Evolutionary conservation across 257 asterid genomes (phyloP).

Genomic region (Ocimum tenuiflorum): DNA sequence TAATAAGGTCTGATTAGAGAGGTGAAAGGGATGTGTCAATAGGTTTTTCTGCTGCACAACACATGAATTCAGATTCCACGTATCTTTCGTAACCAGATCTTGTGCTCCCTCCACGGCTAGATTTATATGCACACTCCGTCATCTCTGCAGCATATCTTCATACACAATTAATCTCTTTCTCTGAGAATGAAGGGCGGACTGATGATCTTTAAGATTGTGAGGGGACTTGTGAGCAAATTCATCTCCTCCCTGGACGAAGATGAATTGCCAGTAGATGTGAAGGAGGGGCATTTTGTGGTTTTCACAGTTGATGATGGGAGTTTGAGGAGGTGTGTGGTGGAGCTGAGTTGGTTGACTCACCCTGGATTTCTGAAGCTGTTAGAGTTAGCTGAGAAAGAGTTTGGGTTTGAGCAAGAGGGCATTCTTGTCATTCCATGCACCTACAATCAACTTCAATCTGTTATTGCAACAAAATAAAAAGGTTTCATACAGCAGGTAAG

Average conservation of each 20-base stretch:
- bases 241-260: background rate
- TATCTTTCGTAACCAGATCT: conserved; percentile 23
- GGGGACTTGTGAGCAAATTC: conserved; percentile 10
- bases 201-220: conserved; percentile 15
- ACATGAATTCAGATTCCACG: conserved; percentile 22
- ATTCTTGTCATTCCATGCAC: conserved; percentile 41
- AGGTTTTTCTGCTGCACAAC: conserved; percentile 12
- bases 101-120: conserved; percentile 4
- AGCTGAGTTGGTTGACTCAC: conserved; percentile 26
- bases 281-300: conserved; percentile 44
- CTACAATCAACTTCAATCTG: conserved; percentile 30
- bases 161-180: no score
- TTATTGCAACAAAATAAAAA: conserved; percentile 4
- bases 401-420: conserved; percentile 34
- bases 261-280: conserved; percentile 30
- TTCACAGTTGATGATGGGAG: conserved; percentile 33
- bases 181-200: conserved; percentile 23
- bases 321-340: conserved; percentile 24
- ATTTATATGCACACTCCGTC: background rate
- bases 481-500: no score
- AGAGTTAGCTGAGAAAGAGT: conserved; percentile 41
- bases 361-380: conserved; percentile 35
- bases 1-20: background rate
- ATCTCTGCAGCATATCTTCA: no score
- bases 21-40: conserved; percentile 30